Evolutionary conservation across 768 basidiomycete genomes (phyloP).

Genomic region (Podaxis pistillaris): DNA sequence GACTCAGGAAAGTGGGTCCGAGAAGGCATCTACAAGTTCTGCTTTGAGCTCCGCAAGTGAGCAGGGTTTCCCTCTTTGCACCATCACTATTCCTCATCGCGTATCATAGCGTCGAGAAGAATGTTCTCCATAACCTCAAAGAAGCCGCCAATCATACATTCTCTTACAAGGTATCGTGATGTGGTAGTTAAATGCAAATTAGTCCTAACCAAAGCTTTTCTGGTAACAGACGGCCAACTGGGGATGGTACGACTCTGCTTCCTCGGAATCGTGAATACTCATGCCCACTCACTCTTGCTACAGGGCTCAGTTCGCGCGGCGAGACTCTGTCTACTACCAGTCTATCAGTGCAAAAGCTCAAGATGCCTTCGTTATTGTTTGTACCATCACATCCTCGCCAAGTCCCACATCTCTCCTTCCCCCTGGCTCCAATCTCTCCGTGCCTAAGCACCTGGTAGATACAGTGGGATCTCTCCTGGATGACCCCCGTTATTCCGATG

Average conservation of each 20-base stretch:
- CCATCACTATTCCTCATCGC: neutral
- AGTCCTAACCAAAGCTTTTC: neutral
- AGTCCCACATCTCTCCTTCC: conserved; percentile 45
- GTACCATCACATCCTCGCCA: conserved; percentile 73
- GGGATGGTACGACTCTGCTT: conserved; percentile 63
- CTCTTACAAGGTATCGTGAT: conserved; percentile 49
- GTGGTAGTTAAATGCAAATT: too few species aligned
- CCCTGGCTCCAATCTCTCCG: conserved; percentile 43
- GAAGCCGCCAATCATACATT: conserved; percentile 85
- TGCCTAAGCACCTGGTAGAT: conserved; percentile 66
- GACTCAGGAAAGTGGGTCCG: conserved; percentile 77
- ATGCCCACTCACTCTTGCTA: neutral
- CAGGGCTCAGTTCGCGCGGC: conserved; percentile 78
- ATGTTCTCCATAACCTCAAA: conserved; percentile 57
- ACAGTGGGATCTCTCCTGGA: conserved; percentile 75
- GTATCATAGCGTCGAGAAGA: conserved; percentile 37
- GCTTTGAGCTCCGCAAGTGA: conserved; percentile 77
- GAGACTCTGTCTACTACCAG: conserved; percentile 68
- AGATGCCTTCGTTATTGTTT: conserved; percentile 75
- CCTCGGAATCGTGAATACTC: neutral
- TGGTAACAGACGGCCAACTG: conserved; percentile 74
- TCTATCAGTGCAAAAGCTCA: conserved; percentile 47
- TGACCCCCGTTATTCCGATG: conserved; percentile 82
- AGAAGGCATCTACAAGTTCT: conserved; percentile 83
- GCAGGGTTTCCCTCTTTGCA: neutral